Conservation (phyloP, 305 asterid species). For the Rubia balearica region DNA sequence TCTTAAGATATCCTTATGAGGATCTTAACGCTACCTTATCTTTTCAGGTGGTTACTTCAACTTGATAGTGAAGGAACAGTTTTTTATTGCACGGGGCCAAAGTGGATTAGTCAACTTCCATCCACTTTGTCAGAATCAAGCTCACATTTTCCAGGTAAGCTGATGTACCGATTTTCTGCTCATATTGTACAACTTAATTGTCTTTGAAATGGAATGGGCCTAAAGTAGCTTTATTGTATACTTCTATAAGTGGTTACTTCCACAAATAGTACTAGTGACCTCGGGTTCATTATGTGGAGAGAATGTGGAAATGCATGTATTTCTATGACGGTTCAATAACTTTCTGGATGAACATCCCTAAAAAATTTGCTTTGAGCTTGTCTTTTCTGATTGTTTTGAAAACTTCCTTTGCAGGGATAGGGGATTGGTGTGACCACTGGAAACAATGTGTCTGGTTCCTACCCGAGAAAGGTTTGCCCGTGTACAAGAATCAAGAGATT, state of each 20-base stretch:
- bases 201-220: neutral
- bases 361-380: neutral
- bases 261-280: neutral
- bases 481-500: constrained; percentile 52
- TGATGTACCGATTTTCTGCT: constrained; percentile 8
- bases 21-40: constrained; percentile 16
- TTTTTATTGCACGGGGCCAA: constrained; percentile 80
- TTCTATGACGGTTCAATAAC: neutral
- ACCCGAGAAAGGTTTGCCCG: constrained; percentile 47
- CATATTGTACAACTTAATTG: neutral
- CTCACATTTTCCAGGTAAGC: constrained; percentile 41
- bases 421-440: constrained; percentile 95
- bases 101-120: constrained; percentile 42
- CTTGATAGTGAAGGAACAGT: constrained; percentile 75
- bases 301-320: constrained; percentile 1
- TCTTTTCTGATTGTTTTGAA: neutral
- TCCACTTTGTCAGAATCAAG: constrained; percentile 28
- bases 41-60: constrained; percentile 94
- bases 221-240: neutral
- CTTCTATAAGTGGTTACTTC: neutral
- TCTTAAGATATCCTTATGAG: constrained; percentile 16
- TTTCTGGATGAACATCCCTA: neutral
- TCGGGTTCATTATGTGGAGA: neutral
- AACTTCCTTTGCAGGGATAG: constrained; percentile 37
- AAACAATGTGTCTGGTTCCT: constrained; percentile 85